phyloP scores from a whole-genome alignment of 2,329 filamentous ascomycete species.

The Bipolaris bicolor region DNA sequence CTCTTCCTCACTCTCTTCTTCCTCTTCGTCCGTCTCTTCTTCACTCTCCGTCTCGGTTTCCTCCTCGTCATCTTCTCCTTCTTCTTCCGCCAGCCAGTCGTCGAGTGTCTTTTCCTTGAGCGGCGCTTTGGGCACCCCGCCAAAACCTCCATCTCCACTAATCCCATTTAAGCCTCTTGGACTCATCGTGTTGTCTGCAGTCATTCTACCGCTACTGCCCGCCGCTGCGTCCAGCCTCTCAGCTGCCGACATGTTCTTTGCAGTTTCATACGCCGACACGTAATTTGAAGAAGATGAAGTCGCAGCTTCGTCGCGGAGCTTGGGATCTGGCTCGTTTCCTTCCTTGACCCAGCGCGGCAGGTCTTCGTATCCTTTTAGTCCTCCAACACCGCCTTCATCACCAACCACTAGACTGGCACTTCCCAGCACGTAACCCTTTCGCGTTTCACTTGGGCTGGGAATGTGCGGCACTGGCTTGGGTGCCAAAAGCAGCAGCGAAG shows the following conservation, averaged over 20 bases:
- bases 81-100: conserved; percentile 80
- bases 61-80: conserved; percentile 53
- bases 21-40: conserved; percentile 65
- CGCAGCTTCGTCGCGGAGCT: conserved; percentile 65
- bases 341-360: conserved; percentile 84
- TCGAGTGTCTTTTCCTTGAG: conserved; percentile 79
- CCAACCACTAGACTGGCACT: conserved; percentile 86
- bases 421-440: conserved; percentile 78
- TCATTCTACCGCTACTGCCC: conserved; percentile 45
- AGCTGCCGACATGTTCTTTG: conserved; percentile 61
- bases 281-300: conserved; percentile 40
- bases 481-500: conserved; percentile 86
- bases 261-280: conserved; percentile 38
- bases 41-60: conserved; percentile 62
- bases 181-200: conserved; percentile 43
- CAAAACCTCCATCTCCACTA: conserved; percentile 17
- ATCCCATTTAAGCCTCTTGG: conserved; percentile 60
- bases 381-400: conserved; percentile 71
- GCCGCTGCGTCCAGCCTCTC: conserved; percentile 68
- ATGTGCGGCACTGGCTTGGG: conserved; percentile 93
- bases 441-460: conserved; percentile 83
- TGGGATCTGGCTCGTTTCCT: conserved; percentile 79
- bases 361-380: conserved; percentile 76
- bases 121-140: conserved; percentile 21
- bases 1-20: conserved; percentile 46